Evolutionary conservation across 768 basidiomycete genomes (phyloP), one percentile per base, ranked within the genome.

Genomic region (Lanmaoa pseudosensibilis): DNA sequence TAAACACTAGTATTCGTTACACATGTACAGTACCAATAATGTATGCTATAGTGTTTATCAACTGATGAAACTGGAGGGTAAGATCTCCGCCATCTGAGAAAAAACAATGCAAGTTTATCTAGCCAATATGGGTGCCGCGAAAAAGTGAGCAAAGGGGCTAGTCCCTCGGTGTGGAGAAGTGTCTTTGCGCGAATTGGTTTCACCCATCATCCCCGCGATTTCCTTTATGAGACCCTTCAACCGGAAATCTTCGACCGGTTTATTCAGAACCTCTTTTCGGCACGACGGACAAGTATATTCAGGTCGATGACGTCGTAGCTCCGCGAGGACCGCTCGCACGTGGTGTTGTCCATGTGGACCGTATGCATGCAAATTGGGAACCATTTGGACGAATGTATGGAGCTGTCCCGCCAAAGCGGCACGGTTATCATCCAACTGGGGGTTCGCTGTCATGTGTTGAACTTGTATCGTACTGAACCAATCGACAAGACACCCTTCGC

Each of bases 211-310:
- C 15, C 67, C 69, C 2, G 81, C 79, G n/a, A 86, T 70, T 4
- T 75, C 74, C 33, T 78, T 72, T 4, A 85, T 76, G 32, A 90
- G 62, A 2, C 75, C 71, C 68, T 89, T 90, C 47, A 90, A 68
- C 7, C 77, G 75, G 66, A 82, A 90, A 44, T 80, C 79, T 62
- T 89, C 85, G 0, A 80, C 75, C 0, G 88, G 88, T 21, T 75
- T 77, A 13, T 64, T 74, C 32, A 71, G 66, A 12, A 86, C 79
- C 13, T 67, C 61, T 45, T 77, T 73, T 50, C 88, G 77, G 62
- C 88, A 91, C 5, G 80, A 82, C 4, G 88, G 88, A 53, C 88
- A 91, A 2, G 83, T 83, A 60, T 86, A 89, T 32, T 77, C 66
- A 0, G 85, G 86, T 36, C 75, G 58, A 60, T 68, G 57, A 60